Conservation (phyloP, 2,329 filamentous ascomycete species). For the Fusarium hainanense region DNA sequence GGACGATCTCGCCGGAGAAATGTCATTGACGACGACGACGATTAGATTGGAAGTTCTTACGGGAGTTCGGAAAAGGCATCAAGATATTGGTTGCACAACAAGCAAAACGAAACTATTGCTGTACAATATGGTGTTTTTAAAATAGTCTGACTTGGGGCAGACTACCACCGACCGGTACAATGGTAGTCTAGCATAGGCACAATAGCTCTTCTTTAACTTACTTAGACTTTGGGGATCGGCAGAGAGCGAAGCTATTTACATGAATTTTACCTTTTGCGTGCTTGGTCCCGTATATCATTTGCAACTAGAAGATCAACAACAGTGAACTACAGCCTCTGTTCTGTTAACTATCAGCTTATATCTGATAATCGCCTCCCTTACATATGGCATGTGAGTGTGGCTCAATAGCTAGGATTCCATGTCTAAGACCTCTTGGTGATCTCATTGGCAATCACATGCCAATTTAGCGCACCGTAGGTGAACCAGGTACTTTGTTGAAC, state of each 20-base stretch:
- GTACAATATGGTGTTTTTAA: slow-evolving; percentile 26
- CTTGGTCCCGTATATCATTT: background rate
- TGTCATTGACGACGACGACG: slow-evolving; percentile 71
- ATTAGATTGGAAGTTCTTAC: slow-evolving; percentile 49
- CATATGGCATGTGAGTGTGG: slow-evolving; percentile 21
- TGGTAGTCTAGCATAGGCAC: background rate
- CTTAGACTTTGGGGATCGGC: slow-evolving; percentile 4
- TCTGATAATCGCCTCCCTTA: background rate
- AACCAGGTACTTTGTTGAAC: slow-evolving; percentile 37
- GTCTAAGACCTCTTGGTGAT: slow-evolving; percentile 36
- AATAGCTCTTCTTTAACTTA: slow-evolving; percentile 7
- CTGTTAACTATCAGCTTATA: background rate
- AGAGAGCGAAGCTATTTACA: background rate
- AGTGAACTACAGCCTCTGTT: background rate
- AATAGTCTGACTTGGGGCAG: slow-evolving; percentile 7
- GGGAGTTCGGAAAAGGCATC: background rate
- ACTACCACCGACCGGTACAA: background rate
- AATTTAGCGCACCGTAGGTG: slow-evolving; percentile 30
- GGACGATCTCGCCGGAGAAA: slow-evolving; percentile 64
- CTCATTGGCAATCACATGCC: slow-evolving; percentile 49
- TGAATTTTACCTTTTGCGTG: background rate
- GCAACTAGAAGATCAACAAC: background rate
- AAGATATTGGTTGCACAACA: slow-evolving; percentile 4
- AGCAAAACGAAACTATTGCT: slow-evolving; percentile 22
- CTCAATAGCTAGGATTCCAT: slow-evolving; percentile 22